These are phyloP conservation scores for Naganishia albida DNA, from an alignment of 1,284 basidiomycete genomes.

Conservation along the genomic window DNA sequence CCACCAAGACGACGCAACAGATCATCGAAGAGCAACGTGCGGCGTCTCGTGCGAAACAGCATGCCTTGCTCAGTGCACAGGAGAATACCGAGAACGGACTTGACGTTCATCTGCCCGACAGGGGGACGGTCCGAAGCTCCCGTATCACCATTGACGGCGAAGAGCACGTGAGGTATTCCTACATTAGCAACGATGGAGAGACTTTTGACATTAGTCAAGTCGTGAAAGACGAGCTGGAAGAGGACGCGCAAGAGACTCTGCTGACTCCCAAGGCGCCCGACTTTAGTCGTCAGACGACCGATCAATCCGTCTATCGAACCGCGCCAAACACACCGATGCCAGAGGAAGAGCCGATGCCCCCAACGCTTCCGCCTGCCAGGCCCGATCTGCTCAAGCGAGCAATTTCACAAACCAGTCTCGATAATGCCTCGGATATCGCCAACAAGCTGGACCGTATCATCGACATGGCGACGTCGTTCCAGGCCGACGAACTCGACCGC, in stretches of 20 bases:
- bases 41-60: constrained; percentile 77
- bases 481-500: constrained; percentile 7
- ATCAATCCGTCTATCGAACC: constrained; percentile 43
- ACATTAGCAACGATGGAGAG: constrained; percentile 80
- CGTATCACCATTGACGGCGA: constrained; percentile 56
- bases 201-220: constrained; percentile 89
- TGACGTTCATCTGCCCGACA: constrained; percentile 79
- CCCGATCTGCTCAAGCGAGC: constrained; percentile 20
- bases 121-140: constrained; percentile 79
- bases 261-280: constrained; percentile 34
- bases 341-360: constrained; percentile 12
- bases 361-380: constrained; percentile 15
- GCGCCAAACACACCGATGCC: constrained; percentile 44
- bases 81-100: constrained; percentile 80
- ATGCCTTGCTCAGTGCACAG: constrained; percentile 79
- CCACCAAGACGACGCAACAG: constrained; percentile 62
- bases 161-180: constrained; percentile 83
- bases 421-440: constrained; percentile 22
- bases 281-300: constrained; percentile 39
- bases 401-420: constrained; percentile 11
- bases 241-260: constrained; percentile 32
- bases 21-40: constrained; percentile 90
- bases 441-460: constrained; percentile 30
- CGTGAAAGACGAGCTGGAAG: constrained; percentile 77
- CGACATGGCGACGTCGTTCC: constrained; percentile 20